Base-by-base conservation (phyloP, 2,329 filamentous ascomycete genomes). In the Ophiostoma triangulosporum region DNA sequence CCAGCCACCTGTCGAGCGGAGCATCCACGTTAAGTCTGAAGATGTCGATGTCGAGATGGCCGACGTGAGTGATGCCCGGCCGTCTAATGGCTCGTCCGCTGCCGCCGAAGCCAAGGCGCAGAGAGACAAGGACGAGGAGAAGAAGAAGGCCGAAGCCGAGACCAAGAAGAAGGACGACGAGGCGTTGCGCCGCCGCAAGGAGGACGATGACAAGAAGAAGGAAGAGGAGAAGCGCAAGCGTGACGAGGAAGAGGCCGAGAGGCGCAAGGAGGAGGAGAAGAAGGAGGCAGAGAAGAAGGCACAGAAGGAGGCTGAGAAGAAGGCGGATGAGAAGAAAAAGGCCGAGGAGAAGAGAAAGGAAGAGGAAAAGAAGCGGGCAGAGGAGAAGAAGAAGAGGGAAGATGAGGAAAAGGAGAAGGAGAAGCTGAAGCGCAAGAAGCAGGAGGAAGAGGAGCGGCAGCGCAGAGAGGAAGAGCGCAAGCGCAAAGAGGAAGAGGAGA, bases 21-120 rank as follows among this genome's bases (percentile, higher is more conserved):
- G 68, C 53, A 76, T 79, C n/a, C 72, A 73, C 48, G 75, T 80
- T 38, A 79, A 79, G 59, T 74, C 74, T 0, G 77, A 80, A 56
- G 76, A 80, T 53, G 62, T 68, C 1, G 78, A 81, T 53, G 63
- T 77, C 8, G 75, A 77, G 20, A 80, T 81, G 77, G 67, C 66
- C 2, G 77, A 80, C 57, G 71, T 69, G 2, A 66, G 57, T 36
- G 49, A 57, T 5, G 56, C 54, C 3, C 64, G 62, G 17, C 12
- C 48, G 0, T 26, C 54, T 1, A 29, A 43, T 4, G 29, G 32
- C 12, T 32, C 27, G 20, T 51, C 66, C 53, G 60, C 65, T 14
- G 68, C 68, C 46, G 56, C 60, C 6, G 65, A 69, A 54, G 62
- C 63, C 24, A 58, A 63, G 20, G 59, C 59, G 11, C 59, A 55